Base-by-base conservation (phyloP, 306 rosid species). In the Leucaena leucocephala region DNA sequence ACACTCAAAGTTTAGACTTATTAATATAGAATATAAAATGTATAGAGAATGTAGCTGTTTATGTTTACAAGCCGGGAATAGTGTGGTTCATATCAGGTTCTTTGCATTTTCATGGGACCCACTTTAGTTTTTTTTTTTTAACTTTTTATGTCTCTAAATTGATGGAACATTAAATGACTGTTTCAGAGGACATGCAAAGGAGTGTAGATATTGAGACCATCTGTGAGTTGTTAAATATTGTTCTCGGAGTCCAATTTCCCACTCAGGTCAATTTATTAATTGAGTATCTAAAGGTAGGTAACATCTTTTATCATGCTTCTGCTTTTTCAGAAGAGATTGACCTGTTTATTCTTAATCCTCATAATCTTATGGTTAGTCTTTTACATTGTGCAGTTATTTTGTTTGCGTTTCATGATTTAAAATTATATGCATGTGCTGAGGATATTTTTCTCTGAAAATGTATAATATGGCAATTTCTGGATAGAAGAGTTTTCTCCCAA, bases 151-250 rank as follows among this genome's bases (percentile, higher is more conserved):
- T 55, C 74, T 49, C 68, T 64, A 19, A 50, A 71, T 42, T 79
- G 70, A 44, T 64, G 45, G 49, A 63, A 74, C 76, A 50, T 70
- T 54, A 70, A 66, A 78, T 79, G 80, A 68, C 72, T 74, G 39
- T 76, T 84, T 66, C 93, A 91, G 96, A 91, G 76, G 93, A 87
- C 46, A 85, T 71, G 84, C 91, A 89, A 83, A 87, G 87, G 86
- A 89, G 85, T 68, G 76, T 91, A 77, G 96, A 91, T 74, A 72
- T 87, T 66, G 96, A 89, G 66, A 87, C 91, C 70, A 57, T 81
- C 13, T 89, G 88, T 63, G 88, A 85, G 83, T 84, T 91, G 75
- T 76, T 89, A 77, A 85, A 73, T 68, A 42, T 89, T 68, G 91
- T 89, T 71, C 84, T 91, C 74, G 77, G 80, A 68, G 71, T 88